These are phyloP conservation scores for Globisporangium irregulare DNA, from an alignment of 352 stramenopile genomes.

Conservation along the genomic window DNA sequence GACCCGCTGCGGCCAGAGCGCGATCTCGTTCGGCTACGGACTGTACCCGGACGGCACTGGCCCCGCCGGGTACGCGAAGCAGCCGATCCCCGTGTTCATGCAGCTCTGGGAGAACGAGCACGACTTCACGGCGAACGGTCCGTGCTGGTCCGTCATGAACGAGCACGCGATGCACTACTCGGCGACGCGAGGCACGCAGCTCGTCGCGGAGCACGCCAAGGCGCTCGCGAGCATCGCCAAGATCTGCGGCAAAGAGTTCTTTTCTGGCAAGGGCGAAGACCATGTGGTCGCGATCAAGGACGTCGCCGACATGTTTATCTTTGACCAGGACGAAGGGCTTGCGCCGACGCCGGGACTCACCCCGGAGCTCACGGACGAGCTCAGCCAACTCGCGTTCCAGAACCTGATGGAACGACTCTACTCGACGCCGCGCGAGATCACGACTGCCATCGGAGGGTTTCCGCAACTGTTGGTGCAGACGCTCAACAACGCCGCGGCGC, in stretches of 20 bases:
- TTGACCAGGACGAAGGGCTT: constrained; percentile 62
- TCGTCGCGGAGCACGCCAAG: constrained; percentile 42
- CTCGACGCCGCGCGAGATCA: constrained; percentile 61
- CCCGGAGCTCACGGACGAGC: constrained; percentile 35
- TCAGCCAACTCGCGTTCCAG: constrained; percentile 65
- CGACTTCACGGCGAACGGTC: constrained; percentile 70
- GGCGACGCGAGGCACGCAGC: constrained; percentile 27
- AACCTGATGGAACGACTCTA: constrained; percentile 74
- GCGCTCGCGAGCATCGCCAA: constrained; percentile 32
- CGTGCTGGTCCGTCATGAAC: constrained; percentile 61
- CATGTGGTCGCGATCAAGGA: constrained; percentile 68
- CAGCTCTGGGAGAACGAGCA: constrained; percentile 77
- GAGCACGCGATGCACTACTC: constrained; percentile 49
- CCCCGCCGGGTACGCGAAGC: constrained; percentile 46
- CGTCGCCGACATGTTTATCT: constrained; percentile 70
- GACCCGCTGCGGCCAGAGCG: constrained; percentile 67
- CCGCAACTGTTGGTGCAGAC: constrained; percentile 60
- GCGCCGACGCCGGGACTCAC: constrained; percentile 45
- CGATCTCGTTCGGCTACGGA: constrained; percentile 62
- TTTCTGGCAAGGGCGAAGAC: constrained; percentile 26
- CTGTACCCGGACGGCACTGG: constrained; percentile 69
- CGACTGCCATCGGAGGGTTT: constrained; percentile 66
- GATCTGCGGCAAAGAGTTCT: constrained; percentile 57
- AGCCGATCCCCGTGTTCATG: constrained; percentile 78
- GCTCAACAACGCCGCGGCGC: constrained; percentile 40